Conservation (phyloP, 176 grass and related monocot species). For the Puya raimondii region DNA sequence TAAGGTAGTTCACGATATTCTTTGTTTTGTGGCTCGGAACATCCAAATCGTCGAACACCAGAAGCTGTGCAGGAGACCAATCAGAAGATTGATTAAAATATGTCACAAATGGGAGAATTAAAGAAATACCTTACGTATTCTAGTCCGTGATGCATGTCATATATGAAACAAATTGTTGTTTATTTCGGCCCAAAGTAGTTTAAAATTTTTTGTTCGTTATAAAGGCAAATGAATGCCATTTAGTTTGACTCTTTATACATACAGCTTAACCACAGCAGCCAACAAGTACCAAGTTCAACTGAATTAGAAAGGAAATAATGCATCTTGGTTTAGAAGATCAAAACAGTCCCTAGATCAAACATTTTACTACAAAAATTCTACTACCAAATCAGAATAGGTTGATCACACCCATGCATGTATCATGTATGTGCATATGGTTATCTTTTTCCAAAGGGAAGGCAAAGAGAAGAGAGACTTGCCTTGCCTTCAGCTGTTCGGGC, state of each 20-base stretch:
- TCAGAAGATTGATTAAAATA: background rate
- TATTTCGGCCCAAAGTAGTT: too few species aligned
- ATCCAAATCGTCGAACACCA: constrained; percentile 55
- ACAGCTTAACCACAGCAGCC: too few species aligned
- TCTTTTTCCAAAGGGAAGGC: background rate
- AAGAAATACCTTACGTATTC: background rate
- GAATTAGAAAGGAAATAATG: too few species aligned
- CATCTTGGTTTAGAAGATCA: too few species aligned
- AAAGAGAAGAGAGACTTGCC: constrained; percentile 27
- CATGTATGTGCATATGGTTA: background rate
- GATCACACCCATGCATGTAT: background rate
- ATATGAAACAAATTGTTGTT: background rate
- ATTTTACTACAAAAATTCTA: too few species aligned
- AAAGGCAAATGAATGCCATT: too few species aligned
- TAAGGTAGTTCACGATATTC: constrained; percentile 58
- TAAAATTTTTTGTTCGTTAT: too few species aligned
- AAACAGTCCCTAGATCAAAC: too few species aligned
- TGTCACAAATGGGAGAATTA: background rate
- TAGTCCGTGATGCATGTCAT: background rate
- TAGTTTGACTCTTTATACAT: too few species aligned
- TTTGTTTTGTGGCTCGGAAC: constrained; percentile 84
- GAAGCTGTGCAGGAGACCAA: constrained; percentile 30
- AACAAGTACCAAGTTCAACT: too few species aligned
- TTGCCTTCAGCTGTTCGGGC: constrained; percentile 78
- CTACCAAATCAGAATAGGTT: too few species aligned